These are phyloP conservation scores for Nemania abortiva DNA, from an alignment of 2,329 filamentous ascomycete species.

Conservation along the genomic window DNA sequence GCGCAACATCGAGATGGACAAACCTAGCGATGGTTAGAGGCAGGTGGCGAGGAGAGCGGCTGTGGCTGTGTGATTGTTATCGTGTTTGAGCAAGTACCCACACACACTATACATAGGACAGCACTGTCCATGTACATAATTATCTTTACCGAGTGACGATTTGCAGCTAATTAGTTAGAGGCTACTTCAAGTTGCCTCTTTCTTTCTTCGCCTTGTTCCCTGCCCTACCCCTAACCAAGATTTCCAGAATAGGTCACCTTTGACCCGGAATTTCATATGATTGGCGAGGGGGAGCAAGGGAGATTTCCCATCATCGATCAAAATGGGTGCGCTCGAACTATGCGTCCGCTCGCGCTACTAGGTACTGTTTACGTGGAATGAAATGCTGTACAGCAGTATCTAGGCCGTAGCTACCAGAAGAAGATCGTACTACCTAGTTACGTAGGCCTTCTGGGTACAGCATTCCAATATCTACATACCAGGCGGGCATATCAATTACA, in stretches of 20 bases:
- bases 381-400: neutral
- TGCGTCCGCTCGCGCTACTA: no score
- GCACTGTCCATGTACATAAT: neutral
- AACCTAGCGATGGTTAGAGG: constrained; percentile 10
- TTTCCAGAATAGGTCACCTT: constrained; percentile 27
- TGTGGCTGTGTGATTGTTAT: constrained; percentile 40
- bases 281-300: constrained; percentile 25
- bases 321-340: neutral
- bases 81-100: constrained; percentile 35
- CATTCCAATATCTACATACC: constrained; percentile 6
- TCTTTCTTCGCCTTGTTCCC: neutral
- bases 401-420: no score
- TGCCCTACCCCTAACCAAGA: constrained; percentile 3
- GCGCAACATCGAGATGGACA: constrained; percentile 14
- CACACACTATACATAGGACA: neutral
- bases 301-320: neutral
- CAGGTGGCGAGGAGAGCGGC: constrained; percentile 38
- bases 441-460: neutral
- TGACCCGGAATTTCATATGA: constrained; percentile 23
- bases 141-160: neutral
- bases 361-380: neutral
- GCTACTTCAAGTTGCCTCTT: neutral
- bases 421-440: no score
- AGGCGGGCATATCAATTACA: no score
- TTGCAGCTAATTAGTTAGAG: neutral